These are phyloP conservation scores for Sphaerostilbella broomeana DNA, from an alignment of 2,329 filamentous ascomycete genomes.

Conservation along the genomic window DNA sequence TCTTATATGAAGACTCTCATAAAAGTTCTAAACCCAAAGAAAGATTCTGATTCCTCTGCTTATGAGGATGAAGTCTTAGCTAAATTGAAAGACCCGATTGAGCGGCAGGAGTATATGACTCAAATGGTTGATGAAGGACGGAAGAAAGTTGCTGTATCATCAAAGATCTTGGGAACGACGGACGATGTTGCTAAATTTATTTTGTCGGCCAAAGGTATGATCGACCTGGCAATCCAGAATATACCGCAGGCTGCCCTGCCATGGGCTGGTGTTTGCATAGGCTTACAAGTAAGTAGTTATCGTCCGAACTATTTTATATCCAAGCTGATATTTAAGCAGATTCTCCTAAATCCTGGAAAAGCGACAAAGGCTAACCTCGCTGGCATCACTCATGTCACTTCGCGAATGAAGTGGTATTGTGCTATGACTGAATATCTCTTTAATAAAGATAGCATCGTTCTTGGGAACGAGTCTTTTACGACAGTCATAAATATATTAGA, in stretches of 20 bases:
- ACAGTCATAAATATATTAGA: conserved; percentile 22
- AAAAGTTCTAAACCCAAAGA: conserved; percentile 1
- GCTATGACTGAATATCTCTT: conserved; percentile 23
- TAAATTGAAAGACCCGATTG: background rate
- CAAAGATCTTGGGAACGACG: background rate
- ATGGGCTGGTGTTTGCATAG: conserved; percentile 30
- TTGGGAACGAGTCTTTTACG: background rate
- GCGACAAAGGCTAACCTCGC: conserved; percentile 22
- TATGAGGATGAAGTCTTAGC: background rate
- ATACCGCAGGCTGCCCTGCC: conserved; percentile 29
- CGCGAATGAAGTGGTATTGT: conserved; percentile 33
- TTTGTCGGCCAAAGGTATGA: background rate
- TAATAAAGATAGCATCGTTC: conserved; percentile 13
- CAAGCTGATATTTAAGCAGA: conserved; percentile 15
- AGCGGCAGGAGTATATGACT: conserved; percentile 2
- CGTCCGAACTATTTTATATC: background rate
- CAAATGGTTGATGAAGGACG: conserved; percentile 1
- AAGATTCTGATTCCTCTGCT: background rate
- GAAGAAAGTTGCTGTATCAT: background rate
- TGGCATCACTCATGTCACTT: conserved; percentile 27
- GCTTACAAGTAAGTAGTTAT: conserved; percentile 24
- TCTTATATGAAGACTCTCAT: conserved; percentile 6
- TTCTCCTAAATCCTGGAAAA: conserved; percentile 25
- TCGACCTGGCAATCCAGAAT: conserved; percentile 19
- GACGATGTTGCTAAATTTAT: background rate